Evolutionary conservation across 1,284 basidiomycete species (phyloP).

Genomic region (Sporisorium sorghi): DNA sequence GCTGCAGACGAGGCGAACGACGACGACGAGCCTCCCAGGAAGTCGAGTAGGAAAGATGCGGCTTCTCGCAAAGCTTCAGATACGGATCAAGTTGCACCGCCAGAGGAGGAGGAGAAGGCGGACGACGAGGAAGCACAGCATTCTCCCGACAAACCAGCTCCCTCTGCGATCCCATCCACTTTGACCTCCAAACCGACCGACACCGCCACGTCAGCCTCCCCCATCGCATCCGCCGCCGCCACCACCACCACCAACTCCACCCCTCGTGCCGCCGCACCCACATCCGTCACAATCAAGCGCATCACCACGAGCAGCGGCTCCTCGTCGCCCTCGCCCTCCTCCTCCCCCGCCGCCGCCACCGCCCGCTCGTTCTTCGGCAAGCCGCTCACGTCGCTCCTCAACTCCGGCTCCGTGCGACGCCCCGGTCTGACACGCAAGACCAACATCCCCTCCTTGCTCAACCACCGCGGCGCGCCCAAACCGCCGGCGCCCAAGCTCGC

Average conservation of each 20-base stretch:
- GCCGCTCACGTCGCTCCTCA: constrained; percentile 32
- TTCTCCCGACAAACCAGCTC: not conserved
- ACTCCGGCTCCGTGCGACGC: constrained; percentile 24
- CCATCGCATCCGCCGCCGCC: not conserved
- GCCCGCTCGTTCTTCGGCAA: constrained; percentile 46
- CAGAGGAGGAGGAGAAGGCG: constrained; percentile 6
- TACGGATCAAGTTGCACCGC: constrained; percentile 3
- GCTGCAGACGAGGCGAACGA: not conserved
- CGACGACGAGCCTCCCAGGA: not conserved
- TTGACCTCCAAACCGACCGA: not conserved
- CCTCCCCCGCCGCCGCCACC: constrained; percentile 6
- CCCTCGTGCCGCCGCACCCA: not conserved
- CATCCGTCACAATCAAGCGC: constrained; percentile 35
- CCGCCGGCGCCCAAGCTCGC: constrained; percentile 22
- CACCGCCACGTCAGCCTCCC: not conserved
- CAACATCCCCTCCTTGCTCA: constrained; percentile 48
- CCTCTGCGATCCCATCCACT: not conserved
- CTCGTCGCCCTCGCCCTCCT: not conserved
- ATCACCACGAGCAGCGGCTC: constrained; percentile 9
- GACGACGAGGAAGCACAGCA: constrained; percentile 7
- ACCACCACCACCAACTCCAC: not conserved
- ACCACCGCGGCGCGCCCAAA: constrained; percentile 38
- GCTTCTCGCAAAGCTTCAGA: constrained; percentile 3
- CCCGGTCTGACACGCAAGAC: constrained; percentile 47
- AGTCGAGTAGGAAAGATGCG: not conserved